Conservation (phyloP, 768 basidiomycete genomes). For the Leccinum olivaceopallidum region DNA sequence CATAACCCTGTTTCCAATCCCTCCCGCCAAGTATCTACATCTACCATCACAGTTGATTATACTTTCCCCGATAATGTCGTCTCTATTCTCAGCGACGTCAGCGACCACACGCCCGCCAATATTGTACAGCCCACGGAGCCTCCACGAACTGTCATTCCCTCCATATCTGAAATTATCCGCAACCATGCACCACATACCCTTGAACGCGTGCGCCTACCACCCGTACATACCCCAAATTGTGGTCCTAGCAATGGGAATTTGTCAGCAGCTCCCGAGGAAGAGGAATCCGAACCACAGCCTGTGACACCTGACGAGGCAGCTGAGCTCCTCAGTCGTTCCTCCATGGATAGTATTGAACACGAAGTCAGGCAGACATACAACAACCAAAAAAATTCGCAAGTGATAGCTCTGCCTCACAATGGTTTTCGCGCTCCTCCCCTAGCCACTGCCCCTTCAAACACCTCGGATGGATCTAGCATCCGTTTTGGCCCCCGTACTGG, state of each 20-base stretch:
- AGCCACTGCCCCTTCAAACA: constrained; percentile 40
- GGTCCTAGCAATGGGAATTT: constrained; percentile 48
- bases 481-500: constrained; percentile 18
- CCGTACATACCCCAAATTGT: constrained; percentile 48
- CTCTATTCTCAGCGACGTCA: constrained; percentile 11
- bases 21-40: constrained; percentile 29
- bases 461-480: constrained; percentile 59
- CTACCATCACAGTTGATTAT: constrained; percentile 33
- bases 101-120: constrained; percentile 11
- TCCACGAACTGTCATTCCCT: constrained; percentile 61
- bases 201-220: constrained; percentile 48
- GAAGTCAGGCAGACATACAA: constrained; percentile 74
- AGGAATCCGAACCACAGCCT: constrained; percentile 51
- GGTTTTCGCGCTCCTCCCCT: constrained; percentile 38
- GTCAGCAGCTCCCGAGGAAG: constrained; percentile 47
- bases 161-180: constrained; percentile 88
- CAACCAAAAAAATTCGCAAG: constrained; percentile 44
- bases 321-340: constrained; percentile 75
- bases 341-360: constrained; percentile 84
- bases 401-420: constrained; percentile 41
- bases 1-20: constrained; percentile 21
- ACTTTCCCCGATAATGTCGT: constrained; percentile 18
- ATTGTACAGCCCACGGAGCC: constrained; percentile 27
- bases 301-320: constrained; percentile 55
- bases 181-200: constrained; percentile 65